A percentile compares a stretch with the other conserved stretches of the same genome.
Evolutionary conservation across 1,284 basidiomycete genomes (phyloP).

Genomic region (Ganoderma sinense): DNA sequence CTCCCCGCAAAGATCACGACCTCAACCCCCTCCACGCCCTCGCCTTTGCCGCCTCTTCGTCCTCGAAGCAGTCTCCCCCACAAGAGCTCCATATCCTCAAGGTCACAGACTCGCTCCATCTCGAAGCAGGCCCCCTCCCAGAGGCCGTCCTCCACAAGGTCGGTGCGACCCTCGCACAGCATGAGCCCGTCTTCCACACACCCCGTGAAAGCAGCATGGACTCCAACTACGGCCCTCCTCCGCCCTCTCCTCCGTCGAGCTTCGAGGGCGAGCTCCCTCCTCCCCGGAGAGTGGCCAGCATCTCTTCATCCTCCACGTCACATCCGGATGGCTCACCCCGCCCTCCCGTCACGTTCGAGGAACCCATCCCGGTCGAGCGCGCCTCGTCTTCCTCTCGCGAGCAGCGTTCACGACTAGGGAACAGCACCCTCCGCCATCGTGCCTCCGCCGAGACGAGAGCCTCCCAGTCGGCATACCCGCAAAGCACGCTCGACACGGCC

Average conservation of each 20-base stretch:
- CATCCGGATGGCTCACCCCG: slow-evolving; percentile 32
- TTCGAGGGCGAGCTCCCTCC: slow-evolving; percentile 46
- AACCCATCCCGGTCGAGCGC: slow-evolving; percentile 41
- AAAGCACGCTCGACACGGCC: slow-evolving; percentile 29
- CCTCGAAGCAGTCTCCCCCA: slow-evolving; percentile 24
- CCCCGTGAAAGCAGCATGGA: slow-evolving; percentile 30
- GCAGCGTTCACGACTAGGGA: slow-evolving; percentile 25
- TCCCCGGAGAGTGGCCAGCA: slow-evolving; percentile 15
- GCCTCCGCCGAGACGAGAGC: slow-evolving; percentile 58
- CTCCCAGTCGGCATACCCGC: slow-evolving; percentile 27
- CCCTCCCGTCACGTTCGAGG: slow-evolving; percentile 42
- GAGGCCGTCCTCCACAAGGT: slow-evolving; percentile 49
- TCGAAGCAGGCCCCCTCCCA: slow-evolving; percentile 48
- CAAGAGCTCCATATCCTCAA: slow-evolving; percentile 64
- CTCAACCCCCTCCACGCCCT: slow-evolving; percentile 46
- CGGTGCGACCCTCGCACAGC: slow-evolving; percentile 45
- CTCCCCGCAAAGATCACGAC: slow-evolving; percentile 27
- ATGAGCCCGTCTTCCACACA: slow-evolving; percentile 37
- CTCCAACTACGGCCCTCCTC: slow-evolving; percentile 59
- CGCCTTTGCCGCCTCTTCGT: slow-evolving; percentile 22
- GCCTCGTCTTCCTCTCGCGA: slow-evolving; percentile 37
- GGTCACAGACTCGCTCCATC: slow-evolving; percentile 53
- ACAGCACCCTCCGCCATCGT: slow-evolving; percentile 40
- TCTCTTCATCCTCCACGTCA: slow-evolving; percentile 16
- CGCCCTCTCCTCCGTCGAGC: slow-evolving; percentile 73